A percentile compares a stretch with the other conserved stretches of the same genome.
These are phyloP conservation scores for Rhizopogon parksii DNA, from an alignment of 1,284 basidiomycete species.

Conservation along the genomic window DNA sequence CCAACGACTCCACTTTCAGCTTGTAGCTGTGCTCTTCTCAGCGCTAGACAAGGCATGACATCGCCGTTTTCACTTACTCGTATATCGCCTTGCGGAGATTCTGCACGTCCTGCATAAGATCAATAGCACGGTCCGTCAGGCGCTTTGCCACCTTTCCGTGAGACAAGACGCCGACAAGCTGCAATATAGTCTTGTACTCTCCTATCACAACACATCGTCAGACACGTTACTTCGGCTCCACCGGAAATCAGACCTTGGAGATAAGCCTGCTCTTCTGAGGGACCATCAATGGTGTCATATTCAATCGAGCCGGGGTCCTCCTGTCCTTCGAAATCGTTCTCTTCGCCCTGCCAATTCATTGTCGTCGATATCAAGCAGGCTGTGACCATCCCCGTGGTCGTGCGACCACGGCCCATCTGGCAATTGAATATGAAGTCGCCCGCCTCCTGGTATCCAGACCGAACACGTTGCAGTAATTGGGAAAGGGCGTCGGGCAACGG, in stretches of 20 bases:
- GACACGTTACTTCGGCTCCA: not conserved
- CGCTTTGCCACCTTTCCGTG: constrained; percentile 91
- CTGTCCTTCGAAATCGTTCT: constrained; percentile 32
- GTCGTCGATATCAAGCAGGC: constrained; percentile 84
- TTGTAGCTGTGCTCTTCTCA: constrained; percentile 61
- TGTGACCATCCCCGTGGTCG: constrained; percentile 92
- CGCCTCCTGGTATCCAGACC: constrained; percentile 51
- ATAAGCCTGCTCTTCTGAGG: constrained; percentile 81
- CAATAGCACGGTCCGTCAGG: constrained; percentile 83
- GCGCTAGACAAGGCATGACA: not conserved
- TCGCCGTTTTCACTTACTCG: constrained; percentile 49
- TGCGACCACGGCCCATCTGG: constrained; percentile 77
- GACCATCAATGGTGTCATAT: constrained; percentile 69
- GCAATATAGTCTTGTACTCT: constrained; percentile 95
- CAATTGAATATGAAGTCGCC: constrained; percentile 86
- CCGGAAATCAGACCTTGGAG: constrained; percentile 54
- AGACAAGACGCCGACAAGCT: constrained; percentile 85
- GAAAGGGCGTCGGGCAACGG: constrained; percentile 82
- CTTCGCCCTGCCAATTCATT: constrained; percentile 48
- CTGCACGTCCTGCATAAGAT: constrained; percentile 91
- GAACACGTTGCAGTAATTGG: constrained; percentile 71
- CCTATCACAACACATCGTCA: constrained; percentile 40
- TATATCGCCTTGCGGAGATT: constrained; percentile 90
- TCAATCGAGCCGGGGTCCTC: constrained; percentile 37
- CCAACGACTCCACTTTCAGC: constrained; percentile 79